Evolutionary conservation across 2,329 filamentous ascomycete genomes (phyloP), one percentile per base, ranked within the genome.

Genomic region (Ceratocystiopsis sp.): DNA sequence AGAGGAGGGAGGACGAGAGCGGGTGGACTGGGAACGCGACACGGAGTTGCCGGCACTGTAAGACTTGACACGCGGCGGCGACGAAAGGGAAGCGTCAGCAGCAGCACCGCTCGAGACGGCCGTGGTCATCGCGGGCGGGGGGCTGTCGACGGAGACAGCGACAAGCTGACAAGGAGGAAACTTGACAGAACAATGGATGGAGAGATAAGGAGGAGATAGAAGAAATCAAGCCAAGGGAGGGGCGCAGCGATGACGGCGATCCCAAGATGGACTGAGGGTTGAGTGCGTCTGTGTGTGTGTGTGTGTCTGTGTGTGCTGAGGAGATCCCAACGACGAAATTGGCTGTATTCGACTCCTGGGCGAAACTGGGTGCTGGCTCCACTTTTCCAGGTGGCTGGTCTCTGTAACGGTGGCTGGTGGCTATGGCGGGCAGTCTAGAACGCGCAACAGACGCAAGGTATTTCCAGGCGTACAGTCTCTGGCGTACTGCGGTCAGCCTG

Each of bases 21-120:
- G 59, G 36, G 59, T 57, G 29, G 61, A 62, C 33, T 61, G 59
- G 38, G 59, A 54, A 48, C 60, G 53, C 38, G 56, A 53, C 35
- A 58, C 48, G 36, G 48, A 8, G 25, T 29, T 29, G 25, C 25
- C 25, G 10, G 25, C 16, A 33, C 42, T 46, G 51, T 54, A 51
- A 29, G 49, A 54, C 45, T 53, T 55, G 51, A 49, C 48, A 45
- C 53, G 50, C 48, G 56, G 48, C 43, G 55, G 44, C 49, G 55
- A 53, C 44, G 55, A 48, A 41, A 57, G 51, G 48, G 54, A 44
- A 49, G 55, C 43, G 51, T 55, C 56, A 53, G 55, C 49, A 52
- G 52, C 53, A 43, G 54, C 49, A 29, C 25, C 25, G 25, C 25
- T 29, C 40, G 57, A 53, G 45, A 58, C 51, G 50, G 57, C 51